Base-by-base conservation (phyloP, 2,329 filamentous ascomycete genomes). In the Clonostachys sp. region DNA sequence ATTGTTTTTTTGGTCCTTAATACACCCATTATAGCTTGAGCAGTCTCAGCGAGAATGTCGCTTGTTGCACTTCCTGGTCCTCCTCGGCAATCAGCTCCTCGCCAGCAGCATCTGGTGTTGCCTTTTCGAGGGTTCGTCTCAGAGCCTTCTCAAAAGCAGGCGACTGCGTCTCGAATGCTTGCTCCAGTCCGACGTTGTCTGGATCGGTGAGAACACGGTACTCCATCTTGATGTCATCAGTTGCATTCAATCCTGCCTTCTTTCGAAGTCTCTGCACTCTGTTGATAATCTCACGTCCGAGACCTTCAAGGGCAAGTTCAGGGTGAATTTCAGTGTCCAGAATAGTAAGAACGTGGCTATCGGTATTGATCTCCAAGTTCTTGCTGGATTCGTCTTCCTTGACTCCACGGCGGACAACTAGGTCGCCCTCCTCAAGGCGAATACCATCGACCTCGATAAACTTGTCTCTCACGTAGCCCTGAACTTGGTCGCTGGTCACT, bases 141-240 rank as follows among this genome's bases (percentile, higher is more conserved):
- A 95, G 67, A 18, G 84, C 84, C 72, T 90, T 94, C 64, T 87
- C 84, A 60, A 95, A 89, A 34, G 79, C 72, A 41, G 74, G 66
- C 18, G 78, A 69, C 60, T 95, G 88, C 36, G 78, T 78, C 53
- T 80, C 74, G 60, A 95, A 90, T 4, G 84, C 84, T 47, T 78
- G 74, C 48, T 78, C 81, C 20, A 96, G 66, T 6, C 89, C 89
- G 50, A 91, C 77, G 41, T 81, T 78, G 3, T 94, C 87, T 0
- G 89, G 87, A 61, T 96, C 91, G 8, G 81, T 78, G 44, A 95
- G 70, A 6, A 97, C 83, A 49, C 77, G 78, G 71, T 96, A 97
- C 66, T 95, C 88, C 88, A 99, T 96, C 71, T 87, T 89, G 52
- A 99, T 85, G 61, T 97, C 94, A 61, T 99, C 94, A 0, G 92